Percentiles rank a stretch among this genome's conserved stretches.
Evolutionary conservation across 2,329 filamentous ascomycete genomes (phyloP).

Genomic region (Madurella fahalii): DNA sequence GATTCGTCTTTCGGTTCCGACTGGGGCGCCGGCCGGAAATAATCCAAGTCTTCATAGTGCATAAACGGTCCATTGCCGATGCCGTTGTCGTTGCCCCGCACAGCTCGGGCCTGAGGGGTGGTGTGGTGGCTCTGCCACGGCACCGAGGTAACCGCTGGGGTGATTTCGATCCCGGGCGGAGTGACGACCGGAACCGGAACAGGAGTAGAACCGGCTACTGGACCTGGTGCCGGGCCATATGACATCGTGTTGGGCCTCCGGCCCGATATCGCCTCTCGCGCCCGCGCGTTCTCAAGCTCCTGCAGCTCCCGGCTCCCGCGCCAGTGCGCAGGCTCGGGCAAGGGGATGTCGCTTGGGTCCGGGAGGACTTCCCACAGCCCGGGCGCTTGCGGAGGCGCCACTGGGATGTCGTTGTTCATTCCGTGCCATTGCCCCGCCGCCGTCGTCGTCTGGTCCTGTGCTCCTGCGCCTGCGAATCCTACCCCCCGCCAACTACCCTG

Average conservation of each 20-base stretch:
- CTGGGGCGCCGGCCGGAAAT: constrained; percentile 11
- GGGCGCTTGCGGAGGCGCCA: not conserved
- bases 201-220: not conserved
- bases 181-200: not conserved
- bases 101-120: not conserved
- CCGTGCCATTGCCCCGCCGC: no score
- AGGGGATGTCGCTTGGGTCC: constrained; percentile 9
- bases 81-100: not conserved
- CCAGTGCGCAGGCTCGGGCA: constrained; percentile 10
- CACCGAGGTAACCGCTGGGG: not conserved
- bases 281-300: constrained; percentile 22
- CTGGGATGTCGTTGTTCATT: no score
- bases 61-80: constrained; percentile 20
- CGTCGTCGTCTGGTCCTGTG: no score
- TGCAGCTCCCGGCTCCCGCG: constrained; percentile 18
- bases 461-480: no score
- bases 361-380: constrained; percentile 9
- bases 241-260: constrained; percentile 11
- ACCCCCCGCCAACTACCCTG: no score
- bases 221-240: constrained; percentile 15
- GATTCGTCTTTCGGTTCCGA: constrained; percentile 19
- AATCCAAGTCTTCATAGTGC: constrained; percentile 25
- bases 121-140: not conserved
- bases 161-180: not conserved
- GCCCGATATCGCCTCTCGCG: constrained; percentile 10